These are phyloP conservation scores for Cicer judaicum DNA, from an alignment of 306 rosid species.

Conservation along the genomic window DNA sequence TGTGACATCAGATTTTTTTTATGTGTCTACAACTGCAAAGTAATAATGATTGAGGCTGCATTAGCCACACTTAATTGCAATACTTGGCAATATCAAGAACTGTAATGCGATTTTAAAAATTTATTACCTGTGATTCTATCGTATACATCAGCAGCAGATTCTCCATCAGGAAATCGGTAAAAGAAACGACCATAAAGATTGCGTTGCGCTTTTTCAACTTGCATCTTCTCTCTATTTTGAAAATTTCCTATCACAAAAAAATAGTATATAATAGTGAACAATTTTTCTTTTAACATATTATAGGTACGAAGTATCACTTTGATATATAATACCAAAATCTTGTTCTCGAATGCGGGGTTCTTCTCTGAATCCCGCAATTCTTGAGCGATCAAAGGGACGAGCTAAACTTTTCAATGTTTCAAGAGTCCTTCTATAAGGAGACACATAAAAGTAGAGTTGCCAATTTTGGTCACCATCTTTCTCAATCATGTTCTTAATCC, in stretches of 20 bases:
- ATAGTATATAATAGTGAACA: background rate
- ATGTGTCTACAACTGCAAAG: background rate
- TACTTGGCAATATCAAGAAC: background rate
- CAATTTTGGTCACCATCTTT: constrained; percentile 52
- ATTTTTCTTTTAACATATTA: too few relatives aligned
- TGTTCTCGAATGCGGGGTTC: constrained; percentile 90
- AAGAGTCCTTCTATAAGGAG: constrained; percentile 74
- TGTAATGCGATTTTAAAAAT: background rate
- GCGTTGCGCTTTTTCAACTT: constrained; percentile 60
- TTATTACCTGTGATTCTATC: constrained; percentile 83
- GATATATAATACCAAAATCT: constrained; percentile 63
- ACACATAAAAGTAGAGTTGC: constrained; percentile 83
- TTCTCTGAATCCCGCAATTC: constrained; percentile 86
- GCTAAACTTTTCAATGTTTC: constrained; percentile 66
- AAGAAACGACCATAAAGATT: constrained; percentile 86
- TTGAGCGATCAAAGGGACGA: constrained; percentile 62
- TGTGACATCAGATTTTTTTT: background rate
- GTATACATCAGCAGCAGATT: constrained; percentile 95
- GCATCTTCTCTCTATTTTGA: constrained; percentile 86
- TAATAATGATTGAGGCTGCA: background rate
- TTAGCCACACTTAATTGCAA: background rate
- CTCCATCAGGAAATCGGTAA: constrained; percentile 88
- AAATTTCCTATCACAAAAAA: constrained; percentile 64
- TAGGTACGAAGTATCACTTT: too few relatives aligned
- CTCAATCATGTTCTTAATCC: constrained; percentile 60